Evolutionary conservation across 176 grass and related monocot species (phyloP).

Genomic region (Pontederia crassipes): DNA sequence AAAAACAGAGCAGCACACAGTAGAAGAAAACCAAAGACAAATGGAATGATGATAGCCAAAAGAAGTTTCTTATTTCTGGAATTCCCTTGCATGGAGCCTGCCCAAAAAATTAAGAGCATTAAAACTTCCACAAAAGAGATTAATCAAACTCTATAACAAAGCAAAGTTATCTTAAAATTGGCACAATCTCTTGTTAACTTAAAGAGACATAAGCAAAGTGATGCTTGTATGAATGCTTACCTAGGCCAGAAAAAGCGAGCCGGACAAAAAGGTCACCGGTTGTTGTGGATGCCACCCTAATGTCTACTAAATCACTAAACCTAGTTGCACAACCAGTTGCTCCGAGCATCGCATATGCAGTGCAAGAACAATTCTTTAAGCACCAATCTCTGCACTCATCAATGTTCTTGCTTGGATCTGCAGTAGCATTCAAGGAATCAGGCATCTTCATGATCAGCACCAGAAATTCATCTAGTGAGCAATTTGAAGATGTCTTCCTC

Average conservation of each 20-base stretch:
- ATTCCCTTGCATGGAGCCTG: no score
- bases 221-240: neutral
- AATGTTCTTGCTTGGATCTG: neutral
- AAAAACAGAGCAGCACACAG: no score
- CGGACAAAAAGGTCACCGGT: neutral
- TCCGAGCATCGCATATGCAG: neutral
- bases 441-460: conserved; percentile 5
- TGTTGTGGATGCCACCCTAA: neutral
- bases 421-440: neutral
- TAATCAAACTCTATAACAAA: neutral
- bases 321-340: neutral
- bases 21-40: no score
- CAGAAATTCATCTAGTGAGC: neutral
- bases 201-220: no score
- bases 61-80: no score
- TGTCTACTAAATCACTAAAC: neutral
- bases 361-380: conserved; percentile 4
- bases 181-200: no score
- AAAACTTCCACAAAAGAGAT: no score
- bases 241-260: neutral
- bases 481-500: neutral
- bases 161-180: no score
- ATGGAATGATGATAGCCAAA: no score
- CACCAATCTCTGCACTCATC: conserved; percentile 2
- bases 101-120: no score